Percentiles rank a stretch among this genome's conserved stretches.
Evolutionary conservation across 495 filamentous ascomycete genomes (phyloP).

Genomic region (Trichoderma virens): DNA sequence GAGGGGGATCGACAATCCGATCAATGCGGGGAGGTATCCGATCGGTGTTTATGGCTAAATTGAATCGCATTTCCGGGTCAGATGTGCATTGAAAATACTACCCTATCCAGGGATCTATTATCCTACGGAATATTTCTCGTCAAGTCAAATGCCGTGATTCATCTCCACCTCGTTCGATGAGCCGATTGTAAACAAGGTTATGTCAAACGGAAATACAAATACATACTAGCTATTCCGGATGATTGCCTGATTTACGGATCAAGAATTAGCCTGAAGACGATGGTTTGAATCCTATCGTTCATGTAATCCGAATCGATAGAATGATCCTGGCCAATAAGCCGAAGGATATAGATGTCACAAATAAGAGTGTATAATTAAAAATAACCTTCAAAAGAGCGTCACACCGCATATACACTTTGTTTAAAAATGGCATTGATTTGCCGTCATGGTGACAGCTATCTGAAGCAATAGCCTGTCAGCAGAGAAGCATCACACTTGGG

Average conservation of each 20-base stretch:
- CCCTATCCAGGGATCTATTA: background rate
- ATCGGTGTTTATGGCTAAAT: background rate
- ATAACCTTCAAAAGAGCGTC: too few species aligned
- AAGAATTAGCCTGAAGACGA: background rate
- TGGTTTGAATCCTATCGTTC: background rate
- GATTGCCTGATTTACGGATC: background rate
- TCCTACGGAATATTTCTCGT: background rate
- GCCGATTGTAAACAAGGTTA: background rate
- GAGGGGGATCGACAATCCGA: background rate
- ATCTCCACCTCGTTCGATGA: background rate
- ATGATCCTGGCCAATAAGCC: too few species aligned
- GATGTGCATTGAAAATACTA: background rate
- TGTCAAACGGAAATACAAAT: background rate
- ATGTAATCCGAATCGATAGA: too few species aligned
- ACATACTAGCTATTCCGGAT: background rate
- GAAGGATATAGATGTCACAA: too few species aligned
- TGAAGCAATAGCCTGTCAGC: too few species aligned
- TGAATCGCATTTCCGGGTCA: background rate
- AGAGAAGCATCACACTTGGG: too few species aligned
- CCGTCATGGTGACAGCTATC: too few species aligned
- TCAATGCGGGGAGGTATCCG: background rate
- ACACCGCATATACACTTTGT: too few species aligned
- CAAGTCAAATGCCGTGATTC: background rate
- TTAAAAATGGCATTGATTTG: too few species aligned
- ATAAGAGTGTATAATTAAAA: too few species aligned